Evolutionary conservation across 2,329 filamentous ascomycete genomes (phyloP).

Genomic region (Lasiodiplodia gonubiensis): DNA sequence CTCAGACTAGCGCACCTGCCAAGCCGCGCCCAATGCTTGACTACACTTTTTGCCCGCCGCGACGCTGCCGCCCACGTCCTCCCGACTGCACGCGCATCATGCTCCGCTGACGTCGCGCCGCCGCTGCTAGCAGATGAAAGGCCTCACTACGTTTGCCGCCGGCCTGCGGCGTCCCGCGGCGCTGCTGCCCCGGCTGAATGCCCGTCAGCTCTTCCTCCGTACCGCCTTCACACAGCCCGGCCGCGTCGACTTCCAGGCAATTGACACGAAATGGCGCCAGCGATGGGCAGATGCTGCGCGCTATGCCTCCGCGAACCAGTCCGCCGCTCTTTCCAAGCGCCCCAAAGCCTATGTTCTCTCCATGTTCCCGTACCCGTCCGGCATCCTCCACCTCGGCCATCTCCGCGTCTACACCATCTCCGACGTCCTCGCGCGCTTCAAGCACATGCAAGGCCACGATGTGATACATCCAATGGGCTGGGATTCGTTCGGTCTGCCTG

Average conservation of each 20-base stretch:
- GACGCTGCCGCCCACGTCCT: neutral
- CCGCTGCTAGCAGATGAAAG: constrained; percentile 13
- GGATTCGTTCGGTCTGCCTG: constrained; percentile 90
- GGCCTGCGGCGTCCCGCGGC: constrained; percentile 15
- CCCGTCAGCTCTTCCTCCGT: constrained; percentile 4
- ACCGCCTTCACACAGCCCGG: constrained; percentile 14
- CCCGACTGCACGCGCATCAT: neutral
- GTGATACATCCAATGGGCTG: constrained; percentile 92
- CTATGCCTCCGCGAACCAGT: neutral
- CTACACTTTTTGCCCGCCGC: neutral
- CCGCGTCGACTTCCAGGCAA: constrained; percentile 50
- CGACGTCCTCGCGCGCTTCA: constrained; percentile 80
- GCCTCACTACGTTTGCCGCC: constrained; percentile 10
- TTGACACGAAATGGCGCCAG: constrained; percentile 62
- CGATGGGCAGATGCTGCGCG: constrained; percentile 48
- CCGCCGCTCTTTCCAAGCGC: constrained; percentile 12
- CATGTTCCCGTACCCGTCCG: constrained; percentile 94
- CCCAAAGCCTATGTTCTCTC: constrained; percentile 72
- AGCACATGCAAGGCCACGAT: constrained; percentile 72
- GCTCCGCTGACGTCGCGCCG: constrained; percentile 13
- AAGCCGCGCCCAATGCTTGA: neutral
- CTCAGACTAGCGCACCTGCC: constrained; percentile 7
- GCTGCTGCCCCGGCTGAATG: neutral
- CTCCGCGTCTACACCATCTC: constrained; percentile 89
- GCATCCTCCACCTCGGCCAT: constrained; percentile 84